These are phyloP conservation scores for Elongisporangium prolatum DNA, from an alignment of 352 stramenopile species.

Conservation along the genomic window DNA sequence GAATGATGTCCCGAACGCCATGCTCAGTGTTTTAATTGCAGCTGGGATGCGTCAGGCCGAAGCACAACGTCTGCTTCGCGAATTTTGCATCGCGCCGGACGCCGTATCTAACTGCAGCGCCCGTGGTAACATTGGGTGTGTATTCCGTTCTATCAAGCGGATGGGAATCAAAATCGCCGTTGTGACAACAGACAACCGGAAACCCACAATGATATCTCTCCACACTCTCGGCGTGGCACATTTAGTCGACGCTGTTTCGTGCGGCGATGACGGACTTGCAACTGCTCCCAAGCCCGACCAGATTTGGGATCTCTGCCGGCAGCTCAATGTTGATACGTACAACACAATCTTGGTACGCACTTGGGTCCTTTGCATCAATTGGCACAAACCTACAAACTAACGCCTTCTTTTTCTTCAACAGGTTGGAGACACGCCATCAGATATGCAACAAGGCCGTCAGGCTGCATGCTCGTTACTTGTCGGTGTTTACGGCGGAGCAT, in stretches of 20 bases:
- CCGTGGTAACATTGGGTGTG: slow-evolving; percentile 17
- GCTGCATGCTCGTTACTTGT: slow-evolving; percentile 33
- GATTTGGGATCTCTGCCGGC: slow-evolving; percentile 35
- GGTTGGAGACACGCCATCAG: slow-evolving; percentile 44
- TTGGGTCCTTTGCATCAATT: background rate
- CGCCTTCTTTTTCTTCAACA: background rate
- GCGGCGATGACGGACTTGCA: slow-evolving; percentile 37
- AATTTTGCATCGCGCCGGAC: slow-evolving; percentile 28
- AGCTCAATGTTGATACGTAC: slow-evolving; percentile 22
- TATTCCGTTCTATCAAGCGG: slow-evolving; percentile 29
- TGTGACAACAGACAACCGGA: slow-evolving; percentile 39
- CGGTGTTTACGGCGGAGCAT: slow-evolving; percentile 37
- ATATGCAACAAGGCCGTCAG: slow-evolving; percentile 30
- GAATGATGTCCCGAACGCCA: slow-evolving; percentile 20
- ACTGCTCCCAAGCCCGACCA: slow-evolving; percentile 29
- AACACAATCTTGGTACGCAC: slow-evolving; percentile 38
- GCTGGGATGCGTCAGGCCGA: slow-evolving; percentile 12
- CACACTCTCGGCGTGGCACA: slow-evolving; percentile 19
- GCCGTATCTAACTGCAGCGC: slow-evolving; percentile 18
- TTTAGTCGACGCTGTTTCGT: slow-evolving; percentile 40
- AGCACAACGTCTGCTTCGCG: slow-evolving; percentile 11
- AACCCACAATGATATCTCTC: slow-evolving; percentile 24
- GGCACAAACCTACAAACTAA: background rate
- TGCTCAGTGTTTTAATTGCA: slow-evolving; percentile 20
- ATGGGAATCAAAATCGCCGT: slow-evolving; percentile 50